phyloP scores from a whole-genome alignment of 2,329 filamentous ascomycete genomes.

The Ophiognomonia clavigignenti-juglandacearum region DNA sequence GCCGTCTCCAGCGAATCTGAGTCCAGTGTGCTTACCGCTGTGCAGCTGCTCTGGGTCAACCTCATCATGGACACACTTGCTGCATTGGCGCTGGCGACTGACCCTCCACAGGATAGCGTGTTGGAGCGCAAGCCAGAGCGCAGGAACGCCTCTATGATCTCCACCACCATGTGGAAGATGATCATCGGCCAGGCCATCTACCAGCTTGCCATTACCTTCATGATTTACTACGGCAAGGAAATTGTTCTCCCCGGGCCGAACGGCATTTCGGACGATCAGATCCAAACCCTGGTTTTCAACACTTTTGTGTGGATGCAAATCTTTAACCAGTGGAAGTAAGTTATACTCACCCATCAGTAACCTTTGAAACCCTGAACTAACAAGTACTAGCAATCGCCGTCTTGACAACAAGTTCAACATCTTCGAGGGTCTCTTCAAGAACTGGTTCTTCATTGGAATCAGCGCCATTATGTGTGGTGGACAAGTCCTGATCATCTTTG shows the following conservation, averaged over 20 bases:
- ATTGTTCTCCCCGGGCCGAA: slow-evolving; percentile 33
- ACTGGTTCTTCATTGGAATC: slow-evolving; percentile 86
- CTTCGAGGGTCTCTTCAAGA: slow-evolving; percentile 79
- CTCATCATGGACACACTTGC: slow-evolving; percentile 97
- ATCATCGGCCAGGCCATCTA: slow-evolving; percentile 90
- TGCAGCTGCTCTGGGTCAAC: slow-evolving; percentile 94
- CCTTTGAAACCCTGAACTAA: slow-evolving; percentile 5
- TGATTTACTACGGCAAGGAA: slow-evolving; percentile 60
- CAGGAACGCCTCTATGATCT: slow-evolving; percentile 62
- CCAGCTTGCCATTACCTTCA: slow-evolving; percentile 74
- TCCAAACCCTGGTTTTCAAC: slow-evolving; percentile 89
- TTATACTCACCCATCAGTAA: slow-evolving; percentile 21
- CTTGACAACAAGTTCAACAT: slow-evolving; percentile 95
- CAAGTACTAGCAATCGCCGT: slow-evolving; percentile 65
- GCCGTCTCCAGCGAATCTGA: slow-evolving; percentile 68
- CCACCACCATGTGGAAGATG: slow-evolving; percentile 98
- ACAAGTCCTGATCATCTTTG: slow-evolving; percentile 84
- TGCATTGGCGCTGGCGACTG: slow-evolving; percentile 81
- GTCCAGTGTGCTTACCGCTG: slow-evolving; percentile 74
- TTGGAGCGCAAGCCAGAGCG: slow-evolving; percentile 68
- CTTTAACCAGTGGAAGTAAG: slow-evolving; percentile 94
- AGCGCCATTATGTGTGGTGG: slow-evolving; percentile 83
- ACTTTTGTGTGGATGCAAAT: slow-evolving; percentile 99
- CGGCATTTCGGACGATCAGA: slow-evolving; percentile 38
- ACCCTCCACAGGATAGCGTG: slow-evolving; percentile 79